Base-by-base conservation (phyloP, 371 early-diverging fungal species). In the Rhizopus delemar region DNA sequence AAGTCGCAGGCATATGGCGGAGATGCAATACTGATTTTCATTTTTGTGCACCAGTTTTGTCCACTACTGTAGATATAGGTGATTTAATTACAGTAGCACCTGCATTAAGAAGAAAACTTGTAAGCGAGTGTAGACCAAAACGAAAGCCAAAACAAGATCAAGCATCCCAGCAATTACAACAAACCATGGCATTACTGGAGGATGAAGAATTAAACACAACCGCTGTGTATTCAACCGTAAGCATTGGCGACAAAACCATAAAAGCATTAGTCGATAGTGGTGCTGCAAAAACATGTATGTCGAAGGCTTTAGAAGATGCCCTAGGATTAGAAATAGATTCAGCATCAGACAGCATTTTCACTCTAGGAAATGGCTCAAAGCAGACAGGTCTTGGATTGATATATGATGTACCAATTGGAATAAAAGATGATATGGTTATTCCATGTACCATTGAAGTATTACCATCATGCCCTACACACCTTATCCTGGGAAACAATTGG, bases 161-260 rank as follows among this genome's bases (percentile, higher is more conserved):
- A 3, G 0, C 9, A 8, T 22, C 22, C 22, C 13, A 33, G 12
- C 6, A 29, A n/a, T 15, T n/a, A 8, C 16, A n/a, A 16, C 5
- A 5, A 6, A 45, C 55, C 2, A 7, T 55, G 3, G 45, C 43
- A 4, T 55, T 34, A 5, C 15, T 41, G 1, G 55, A 55, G 16
- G 55, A 55, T 34, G 55, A 34, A 4, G 55, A 55, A 43, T 41
- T 45, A 6, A 43, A 55, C 15, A 55, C 55, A n/a, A 55, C 55
- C 8, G 55, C 55, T 3, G 33, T 45, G 0, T 55, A 55, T 45
- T 33, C 55, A 0, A 34, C 41, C 2, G 38, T 38, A 38, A 8
- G 7, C 38, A 38, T 38, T 38, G 38, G 38, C 7, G 12, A 38
- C 2, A 38, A 38, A 38, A 38, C 16, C 6, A 15, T 55, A 6